Base-by-base conservation (phyloP, 2,329 filamentous ascomycete genomes). In the Bipolaris bicolor region DNA sequence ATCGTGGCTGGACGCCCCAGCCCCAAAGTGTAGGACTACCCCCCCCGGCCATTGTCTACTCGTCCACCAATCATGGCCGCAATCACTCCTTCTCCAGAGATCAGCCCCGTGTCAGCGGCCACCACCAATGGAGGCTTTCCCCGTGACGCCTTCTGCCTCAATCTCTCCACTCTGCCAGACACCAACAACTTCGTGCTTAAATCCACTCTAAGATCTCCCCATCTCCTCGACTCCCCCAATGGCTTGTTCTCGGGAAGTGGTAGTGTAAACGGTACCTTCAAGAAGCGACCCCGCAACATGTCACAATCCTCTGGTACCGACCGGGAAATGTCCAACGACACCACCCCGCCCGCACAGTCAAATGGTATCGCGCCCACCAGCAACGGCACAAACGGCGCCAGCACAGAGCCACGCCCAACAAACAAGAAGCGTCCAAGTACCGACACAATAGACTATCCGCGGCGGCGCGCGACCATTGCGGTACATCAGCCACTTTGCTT, bases 391-490 rank as follows among this genome's bases (percentile, higher is more conserved):
- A 66, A 67, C 40, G 62, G 64, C 46, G 49, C 62, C n/a, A 62
- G 41, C 53, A 41, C 51, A 36, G 74, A 76, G 52, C 63, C 61
- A 13, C 69, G 70, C 9, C 54, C 70, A 13, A 66, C 63, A 43
- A 66, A 68, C 16, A 77, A 76, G 60, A 78, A 77, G 61, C 69
- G 75, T 4, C 72, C 74, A 22, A 77, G 73, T 41, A 77, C 73
- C 59, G 76, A 77, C 60, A 74, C 75, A n/a, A 75, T 78, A 53
- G 76, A 78, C 60, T 78, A 78, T 63, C 76, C 76, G 16, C 72
- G 76, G 47, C 67, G 76, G 40, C 72, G 76, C 47, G 76, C 76
- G 49, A 78, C 76, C 41, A 78, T 78, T 61, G 76, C 76, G 63
- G 76, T 78, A 75, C 54, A 59, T 33, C 61, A 49, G 7, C 49